Evolutionary conservation across 352 stramenopile genomes (phyloP).

Genomic region (Phytopythium kandeliae): DNA sequence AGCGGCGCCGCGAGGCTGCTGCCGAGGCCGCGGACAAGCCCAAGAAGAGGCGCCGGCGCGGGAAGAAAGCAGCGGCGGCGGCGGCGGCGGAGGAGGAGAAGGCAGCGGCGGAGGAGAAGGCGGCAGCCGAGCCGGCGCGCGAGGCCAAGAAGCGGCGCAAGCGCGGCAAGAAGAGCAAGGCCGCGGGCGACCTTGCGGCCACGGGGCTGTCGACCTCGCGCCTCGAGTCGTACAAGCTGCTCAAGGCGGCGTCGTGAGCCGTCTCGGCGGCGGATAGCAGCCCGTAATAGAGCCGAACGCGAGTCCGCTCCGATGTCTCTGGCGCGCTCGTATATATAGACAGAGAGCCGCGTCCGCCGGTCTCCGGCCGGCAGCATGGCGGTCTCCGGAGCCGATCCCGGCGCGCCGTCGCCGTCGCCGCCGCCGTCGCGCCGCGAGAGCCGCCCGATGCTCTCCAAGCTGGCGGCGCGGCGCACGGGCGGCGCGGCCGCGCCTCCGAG

Average conservation of each 20-base stretch:
- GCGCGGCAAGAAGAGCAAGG: constrained; percentile 40
- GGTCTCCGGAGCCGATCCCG: no score
- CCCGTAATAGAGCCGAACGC: constrained; percentile 4
- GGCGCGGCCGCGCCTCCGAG: no score
- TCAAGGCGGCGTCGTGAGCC: constrained; percentile 62
- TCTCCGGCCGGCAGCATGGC: no score
- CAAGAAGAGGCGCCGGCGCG: constrained; percentile 72
- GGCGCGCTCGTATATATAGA: no score
- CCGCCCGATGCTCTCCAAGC: constrained; percentile 2
- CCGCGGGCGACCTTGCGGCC: constrained; percentile 35
- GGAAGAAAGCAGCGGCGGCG: constrained; percentile 44
- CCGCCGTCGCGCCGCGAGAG: constrained; percentile 1
- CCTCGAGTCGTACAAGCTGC: constrained; percentile 78
- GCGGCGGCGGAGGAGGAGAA: background rate
- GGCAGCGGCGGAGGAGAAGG: constrained; percentile 9
- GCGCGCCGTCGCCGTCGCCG: background rate
- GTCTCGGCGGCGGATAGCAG: background rate
- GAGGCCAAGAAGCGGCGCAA: constrained; percentile 42
- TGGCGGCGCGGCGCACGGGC: background rate
- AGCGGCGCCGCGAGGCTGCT: background rate
- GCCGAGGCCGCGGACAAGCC: constrained; percentile 13
- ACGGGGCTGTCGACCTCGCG: constrained; percentile 68
- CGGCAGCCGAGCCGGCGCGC: background rate
- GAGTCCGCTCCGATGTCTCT: no score
- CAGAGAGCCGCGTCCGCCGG: no score